Conservation (phyloP, 495 filamentous ascomycete species). For the Talaromyces wortmannii region DNA sequence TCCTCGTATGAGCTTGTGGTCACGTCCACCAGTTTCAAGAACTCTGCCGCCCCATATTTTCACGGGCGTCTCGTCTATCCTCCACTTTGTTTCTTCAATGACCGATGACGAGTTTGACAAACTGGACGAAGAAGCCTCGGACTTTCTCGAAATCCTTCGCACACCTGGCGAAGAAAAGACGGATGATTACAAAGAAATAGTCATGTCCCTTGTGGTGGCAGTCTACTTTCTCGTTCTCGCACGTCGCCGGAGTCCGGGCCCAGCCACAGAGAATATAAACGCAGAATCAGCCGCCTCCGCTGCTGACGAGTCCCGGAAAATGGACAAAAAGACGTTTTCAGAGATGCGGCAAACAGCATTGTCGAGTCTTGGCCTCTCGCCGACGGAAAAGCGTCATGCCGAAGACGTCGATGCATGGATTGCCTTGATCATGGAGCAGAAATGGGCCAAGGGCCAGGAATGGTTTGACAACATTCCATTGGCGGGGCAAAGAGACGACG, state of each 20-base stretch:
- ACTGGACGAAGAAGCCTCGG: conserved; percentile 25
- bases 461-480: conserved; percentile 57
- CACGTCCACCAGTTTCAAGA: conserved; percentile 35
- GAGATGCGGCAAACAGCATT: conserved; percentile 43
- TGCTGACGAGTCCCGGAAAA: conserved; percentile 22
- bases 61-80: conserved; percentile 52
- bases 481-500: conserved; percentile 31
- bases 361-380: conserved; percentile 27
- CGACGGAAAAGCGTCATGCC: conserved; percentile 26
- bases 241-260: conserved; percentile 26
- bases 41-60: conserved; percentile 56
- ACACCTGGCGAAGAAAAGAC: conserved; percentile 20
- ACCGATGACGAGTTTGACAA: conserved; percentile 20
- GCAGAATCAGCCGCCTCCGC: background rate
- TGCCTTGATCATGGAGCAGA: conserved; percentile 43
- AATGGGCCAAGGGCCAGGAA: conserved; percentile 57
- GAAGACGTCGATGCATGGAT: conserved; percentile 57
- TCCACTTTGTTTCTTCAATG: conserved; percentile 27
- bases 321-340: conserved; percentile 41
- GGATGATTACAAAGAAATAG: conserved; percentile 33
- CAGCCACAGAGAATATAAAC: conserved; percentile 10
- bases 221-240: conserved; percentile 58
- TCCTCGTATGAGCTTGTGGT: conserved; percentile 37
- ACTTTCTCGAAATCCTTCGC: conserved; percentile 31
- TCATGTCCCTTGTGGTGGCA: conserved; percentile 49